Base-by-base conservation (phyloP, 2,329 filamentous ascomycete genomes). In the Epichloe brachyelytri region DNA sequence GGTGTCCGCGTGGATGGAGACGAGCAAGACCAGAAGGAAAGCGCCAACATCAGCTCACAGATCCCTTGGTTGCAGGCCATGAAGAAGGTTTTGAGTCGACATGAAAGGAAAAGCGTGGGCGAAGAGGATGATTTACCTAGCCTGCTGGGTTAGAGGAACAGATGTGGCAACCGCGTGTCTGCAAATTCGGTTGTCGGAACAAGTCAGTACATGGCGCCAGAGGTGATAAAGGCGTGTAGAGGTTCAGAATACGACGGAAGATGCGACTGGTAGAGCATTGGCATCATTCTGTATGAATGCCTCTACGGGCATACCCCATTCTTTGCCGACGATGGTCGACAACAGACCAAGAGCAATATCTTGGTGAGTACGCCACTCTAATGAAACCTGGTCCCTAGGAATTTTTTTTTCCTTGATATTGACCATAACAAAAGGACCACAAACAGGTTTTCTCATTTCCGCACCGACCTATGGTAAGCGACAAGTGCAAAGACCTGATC, bases 121-220 rank as follows among this genome's bases (percentile, higher is more conserved):
- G 54, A 54, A 11, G 58, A 64, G 15, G 59, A 61, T 14, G 61
- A 66, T 45, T 56, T 70, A 12, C 58, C 60, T 43, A 58, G 57
- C 55, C 71, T 90, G 47, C 67, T 90, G 44, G 75, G 77, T 54
- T 89, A 83, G 84, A 78, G 86, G 43, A 83, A 88, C 61, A 74
- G 75, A 15, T 77, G 75, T 55, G 78, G 85, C 26, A 84, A 82
- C 57, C 81, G 88, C 39, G 78, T 79, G 36, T 77, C 88, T 36
- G 91, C 91, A 1, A 80, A 83, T 58, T 95, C 89, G 44, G 82
- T 95, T 1, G 91, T 97, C 11, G 91, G 91, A 2, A 97, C 93
- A 2, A 95, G 89, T 64, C 91, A 96, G 63, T 97, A 97, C 71
- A 97, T 96, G 93, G 91, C 93, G 0, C 91, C 91, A 2, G 93